phyloP scores from a whole-genome alignment of 805 yeast species.

The Myxozyma melibiosi region DNA sequence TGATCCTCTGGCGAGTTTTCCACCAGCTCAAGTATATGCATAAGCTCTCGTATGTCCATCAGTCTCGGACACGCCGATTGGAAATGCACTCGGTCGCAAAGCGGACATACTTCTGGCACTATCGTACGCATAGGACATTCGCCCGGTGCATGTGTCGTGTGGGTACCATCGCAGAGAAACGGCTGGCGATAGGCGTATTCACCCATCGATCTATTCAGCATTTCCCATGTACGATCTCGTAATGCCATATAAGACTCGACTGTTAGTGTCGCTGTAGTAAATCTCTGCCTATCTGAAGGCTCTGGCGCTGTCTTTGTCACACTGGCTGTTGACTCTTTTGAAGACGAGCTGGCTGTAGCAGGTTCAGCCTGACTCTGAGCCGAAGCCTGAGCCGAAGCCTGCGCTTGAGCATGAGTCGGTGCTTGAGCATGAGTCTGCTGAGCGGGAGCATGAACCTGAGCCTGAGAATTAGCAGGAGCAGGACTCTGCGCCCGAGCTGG shows the following conservation, averaged over 20 bases:
- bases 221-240: background rate
- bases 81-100: conserved; percentile 17
- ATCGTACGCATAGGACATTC: conserved; percentile 20
- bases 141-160: conserved; percentile 19
- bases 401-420: no score
- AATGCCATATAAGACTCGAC: background rate
- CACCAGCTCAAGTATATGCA: background rate
- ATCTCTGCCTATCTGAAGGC: background rate
- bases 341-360: background rate
- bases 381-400: no score
- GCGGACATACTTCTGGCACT: conserved; percentile 16
- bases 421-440: no score
- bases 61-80: background rate
- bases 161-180: conserved; percentile 20
- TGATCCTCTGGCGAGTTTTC: background rate
- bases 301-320: background rate
- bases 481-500: no score
- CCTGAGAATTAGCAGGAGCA: no score
- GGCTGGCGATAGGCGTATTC: background rate
- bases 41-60: background rate
- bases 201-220: background rate
- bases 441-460: no score
- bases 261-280: background rate
- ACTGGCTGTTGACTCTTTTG: background rate
- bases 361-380: no score